Base-by-base conservation (phyloP, 2,329 filamentous ascomycete species). In the Fusarium sororula region DNA sequence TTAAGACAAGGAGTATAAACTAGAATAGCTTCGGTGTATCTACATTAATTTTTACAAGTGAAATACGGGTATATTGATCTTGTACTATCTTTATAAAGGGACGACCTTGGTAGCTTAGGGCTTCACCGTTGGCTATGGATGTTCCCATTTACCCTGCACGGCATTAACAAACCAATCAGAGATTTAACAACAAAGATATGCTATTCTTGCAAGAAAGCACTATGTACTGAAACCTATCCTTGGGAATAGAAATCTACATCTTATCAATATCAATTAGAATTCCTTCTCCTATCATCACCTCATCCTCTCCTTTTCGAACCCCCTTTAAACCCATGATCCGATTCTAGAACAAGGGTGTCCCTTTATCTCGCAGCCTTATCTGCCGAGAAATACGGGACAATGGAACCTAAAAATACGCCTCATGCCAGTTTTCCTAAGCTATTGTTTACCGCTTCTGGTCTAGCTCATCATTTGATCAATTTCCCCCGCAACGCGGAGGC, bases 401-500 rank as follows among this genome's bases (percentile, higher is more conserved):
- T 39, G 35, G 35, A 30, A 58, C 41, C 24, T 14, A 38, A 41
- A 39, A 55, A 51, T 37, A 55, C 37, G n/a, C 37, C 48, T n/a
- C 57, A 28, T 17, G 48, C 38, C 38, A 53, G 58, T 73, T 70
- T 75, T 72, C 69, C 55, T 55, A 66, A 50, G 48, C 59, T 56
- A 70, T 50, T 66, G 24, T 48, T 66, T 66, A 38, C 72, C 72
- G 28, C 51, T 67, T 30, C 37, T 1, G 56, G 71, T 11, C 22
- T 74, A 75, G 72, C 48, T 18, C 20, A 9, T 35, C 20, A 30
- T 60, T 42, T 22, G 60, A 28, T 48, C 56, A 26, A 63, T 61
- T 63, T 63, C 55, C 73, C 72, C 72, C 61, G 59, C 63, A 56
- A 50, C 63, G 41, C 59, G 62, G 72, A 67, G 42, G 38, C 47